A percentile compares a stretch with the other conserved stretches of the same genome.
These are phyloP conservation scores for Manihot esculenta DNA, from an alignment of 441 rosid species.

Conservation along the genomic window DNA sequence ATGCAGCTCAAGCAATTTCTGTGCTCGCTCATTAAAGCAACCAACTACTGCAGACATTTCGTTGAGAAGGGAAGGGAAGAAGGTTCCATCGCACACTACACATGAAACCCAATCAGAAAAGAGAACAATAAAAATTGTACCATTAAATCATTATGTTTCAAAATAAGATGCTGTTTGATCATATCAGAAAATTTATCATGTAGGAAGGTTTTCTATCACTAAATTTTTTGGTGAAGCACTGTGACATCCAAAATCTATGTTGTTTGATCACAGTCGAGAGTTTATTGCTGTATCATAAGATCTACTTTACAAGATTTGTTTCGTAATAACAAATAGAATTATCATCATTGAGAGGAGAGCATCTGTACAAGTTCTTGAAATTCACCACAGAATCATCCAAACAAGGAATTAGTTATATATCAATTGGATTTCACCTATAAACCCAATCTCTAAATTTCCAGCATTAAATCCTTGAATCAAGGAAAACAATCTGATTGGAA, in stretches of 20 bases:
- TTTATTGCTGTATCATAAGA: background rate
- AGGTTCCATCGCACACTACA: conserved; percentile 82
- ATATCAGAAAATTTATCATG: background rate
- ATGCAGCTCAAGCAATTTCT: conserved; percentile 76
- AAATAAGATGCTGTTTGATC: background rate
- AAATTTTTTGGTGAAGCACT: background rate
- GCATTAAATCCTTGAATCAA: background rate
- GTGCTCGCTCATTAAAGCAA: conserved; percentile 75
- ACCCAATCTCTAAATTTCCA: background rate
- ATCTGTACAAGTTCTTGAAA: background rate
- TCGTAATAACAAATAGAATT: background rate
- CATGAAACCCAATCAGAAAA: background rate
- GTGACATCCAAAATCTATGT: background rate
- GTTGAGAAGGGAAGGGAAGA: conserved; percentile 79
- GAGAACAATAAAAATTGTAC: background rate
- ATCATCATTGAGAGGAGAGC: background rate
- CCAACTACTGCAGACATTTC: conserved; percentile 87
- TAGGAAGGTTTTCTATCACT: background rate
- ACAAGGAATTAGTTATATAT: background rate
- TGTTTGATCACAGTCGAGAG: background rate
- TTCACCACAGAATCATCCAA: background rate
- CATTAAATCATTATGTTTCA: background rate
- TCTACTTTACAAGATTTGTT: background rate
- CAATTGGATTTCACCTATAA: background rate
- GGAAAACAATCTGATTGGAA: too few relatives aligned